These are phyloP conservation scores for Fagopyrum esculentum DNA, from an alignment of 148 eudicot genomes.

Conservation along the genomic window DNA sequence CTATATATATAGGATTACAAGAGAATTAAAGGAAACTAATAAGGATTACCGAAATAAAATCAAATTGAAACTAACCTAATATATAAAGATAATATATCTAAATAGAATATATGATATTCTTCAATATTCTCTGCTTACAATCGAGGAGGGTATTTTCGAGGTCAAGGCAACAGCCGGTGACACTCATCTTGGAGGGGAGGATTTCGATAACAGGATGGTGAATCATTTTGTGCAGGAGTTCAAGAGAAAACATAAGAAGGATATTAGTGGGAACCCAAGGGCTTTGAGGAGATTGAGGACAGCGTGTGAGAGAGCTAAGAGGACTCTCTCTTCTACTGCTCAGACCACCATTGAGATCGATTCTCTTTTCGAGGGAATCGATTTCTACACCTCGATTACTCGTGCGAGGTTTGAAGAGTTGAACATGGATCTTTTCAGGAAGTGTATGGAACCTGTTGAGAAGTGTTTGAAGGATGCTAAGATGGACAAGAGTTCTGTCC, in stretches of 20 bases:
- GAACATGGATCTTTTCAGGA: conserved; percentile 12
- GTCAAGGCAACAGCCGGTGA: conserved; percentile 14
- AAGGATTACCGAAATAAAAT: too few species aligned
- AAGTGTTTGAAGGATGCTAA: conserved; percentile 10
- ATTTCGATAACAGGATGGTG: conserved; percentile 13
- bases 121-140: conserved; percentile 12
- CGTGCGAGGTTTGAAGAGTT: conserved; percentile 16
- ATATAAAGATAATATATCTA: too few species aligned
- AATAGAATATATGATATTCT: too few species aligned
- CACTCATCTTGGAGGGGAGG: conserved; percentile 16
- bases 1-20: too few species aligned
- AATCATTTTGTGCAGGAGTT: conserved; percentile 17
- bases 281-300: conserved; percentile 13
- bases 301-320: conserved; percentile 10
- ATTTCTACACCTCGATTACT: conserved; percentile 12
- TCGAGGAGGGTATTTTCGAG: conserved; percentile 16
- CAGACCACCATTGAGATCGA: conserved; percentile 10
- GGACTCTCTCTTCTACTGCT: conserved; percentile 11
- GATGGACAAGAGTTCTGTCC: conserved; percentile 14
- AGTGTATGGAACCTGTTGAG: conserved; percentile 13
- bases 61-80: too few species aligned
- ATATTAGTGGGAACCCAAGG: conserved; percentile 14
- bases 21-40: too few species aligned
- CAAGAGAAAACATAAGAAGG: conserved; percentile 14
- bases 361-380: conserved; percentile 13